phyloP scores from a whole-genome alignment of 2,329 filamentous ascomycete species.

The Pseudodiploospora longispora region DNA sequence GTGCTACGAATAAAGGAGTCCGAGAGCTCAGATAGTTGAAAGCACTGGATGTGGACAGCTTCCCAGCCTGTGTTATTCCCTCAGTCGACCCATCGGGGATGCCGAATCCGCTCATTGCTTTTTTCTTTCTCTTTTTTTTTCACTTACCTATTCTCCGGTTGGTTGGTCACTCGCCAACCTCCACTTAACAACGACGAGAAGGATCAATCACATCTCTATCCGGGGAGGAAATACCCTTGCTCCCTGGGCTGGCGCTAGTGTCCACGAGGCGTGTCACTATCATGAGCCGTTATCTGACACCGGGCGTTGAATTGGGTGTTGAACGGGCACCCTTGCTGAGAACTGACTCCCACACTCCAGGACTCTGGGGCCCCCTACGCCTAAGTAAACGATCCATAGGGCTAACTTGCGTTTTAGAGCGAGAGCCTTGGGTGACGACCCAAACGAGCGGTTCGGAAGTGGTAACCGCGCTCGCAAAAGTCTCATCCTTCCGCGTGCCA shows the following conservation, averaged over 20 bases:
- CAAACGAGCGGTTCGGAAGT: background rate
- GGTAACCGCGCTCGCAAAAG: background rate
- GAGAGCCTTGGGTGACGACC: background rate
- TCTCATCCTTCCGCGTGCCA: too few species aligned
- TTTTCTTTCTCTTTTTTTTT: background rate
- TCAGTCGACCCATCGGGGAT: background rate
- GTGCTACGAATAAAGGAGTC: too few species aligned
- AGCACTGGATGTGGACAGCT: too few species aligned
- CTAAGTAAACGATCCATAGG: too few species aligned
- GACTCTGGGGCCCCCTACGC: too few species aligned
- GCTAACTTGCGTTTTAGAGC: too few species aligned
- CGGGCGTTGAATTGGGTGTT: too few species aligned
- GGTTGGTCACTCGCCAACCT: background rate
- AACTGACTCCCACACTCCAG: too few species aligned
- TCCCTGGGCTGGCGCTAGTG: background rate
- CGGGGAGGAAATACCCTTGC: conserved; percentile 1
- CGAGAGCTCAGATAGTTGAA: too few species aligned
- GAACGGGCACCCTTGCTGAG: too few species aligned
- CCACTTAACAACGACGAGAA: background rate
- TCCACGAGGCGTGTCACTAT: background rate
- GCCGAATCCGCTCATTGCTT: background rate
- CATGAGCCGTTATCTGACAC: background rate
- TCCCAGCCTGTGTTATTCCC: too few species aligned
- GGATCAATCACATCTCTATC: background rate
- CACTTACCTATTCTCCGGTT: background rate